Evolutionary conservation across 352 stramenopile species (phyloP).

Genomic region (Globisporangium nagaii): DNA sequence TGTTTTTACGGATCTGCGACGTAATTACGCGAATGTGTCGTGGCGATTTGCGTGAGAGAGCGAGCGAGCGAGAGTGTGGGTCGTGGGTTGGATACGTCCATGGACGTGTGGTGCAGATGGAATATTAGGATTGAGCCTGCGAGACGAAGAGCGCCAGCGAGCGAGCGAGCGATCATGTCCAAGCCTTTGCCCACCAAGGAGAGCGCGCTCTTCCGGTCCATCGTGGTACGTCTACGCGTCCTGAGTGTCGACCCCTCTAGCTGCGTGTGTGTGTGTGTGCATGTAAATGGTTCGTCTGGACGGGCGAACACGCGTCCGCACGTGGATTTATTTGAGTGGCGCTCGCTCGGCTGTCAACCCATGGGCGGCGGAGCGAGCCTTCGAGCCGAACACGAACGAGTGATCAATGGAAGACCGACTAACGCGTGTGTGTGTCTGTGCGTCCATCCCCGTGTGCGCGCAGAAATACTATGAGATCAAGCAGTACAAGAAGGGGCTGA

Average conservation of each 20-base stretch:
- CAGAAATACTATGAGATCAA: constrained; percentile 98
- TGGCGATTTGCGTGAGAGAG: background rate
- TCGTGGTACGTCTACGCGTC: constrained; percentile 62
- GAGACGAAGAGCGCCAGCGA: background rate
- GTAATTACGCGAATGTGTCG: background rate
- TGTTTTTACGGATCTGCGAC: background rate
- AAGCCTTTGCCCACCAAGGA: constrained; percentile 92
- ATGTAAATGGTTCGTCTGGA: too few relatives aligned
- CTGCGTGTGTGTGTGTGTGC: background rate
- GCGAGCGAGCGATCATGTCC: constrained; percentile 12
- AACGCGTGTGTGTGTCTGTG: background rate
- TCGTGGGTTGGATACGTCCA: constrained; percentile 2
- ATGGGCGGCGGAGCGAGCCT: too few relatives aligned
- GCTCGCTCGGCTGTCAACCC: background rate
- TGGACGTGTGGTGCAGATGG: background rate
- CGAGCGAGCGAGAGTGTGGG: background rate
- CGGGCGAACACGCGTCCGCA: background rate
- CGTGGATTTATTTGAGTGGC: background rate
- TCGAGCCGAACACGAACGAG: too few relatives aligned
- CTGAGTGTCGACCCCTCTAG: background rate
- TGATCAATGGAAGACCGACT: too few relatives aligned
- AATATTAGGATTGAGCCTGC: background rate
- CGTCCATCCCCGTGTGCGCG: background rate
- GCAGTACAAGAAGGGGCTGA: constrained; percentile 98
- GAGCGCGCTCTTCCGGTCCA: constrained; percentile 93